A percentile compares a stretch with the other conserved stretches of the same genome.
phyloP scores from a whole-genome alignment of 345 rosid species.

The Psidium friedrichsthalianum region DNA sequence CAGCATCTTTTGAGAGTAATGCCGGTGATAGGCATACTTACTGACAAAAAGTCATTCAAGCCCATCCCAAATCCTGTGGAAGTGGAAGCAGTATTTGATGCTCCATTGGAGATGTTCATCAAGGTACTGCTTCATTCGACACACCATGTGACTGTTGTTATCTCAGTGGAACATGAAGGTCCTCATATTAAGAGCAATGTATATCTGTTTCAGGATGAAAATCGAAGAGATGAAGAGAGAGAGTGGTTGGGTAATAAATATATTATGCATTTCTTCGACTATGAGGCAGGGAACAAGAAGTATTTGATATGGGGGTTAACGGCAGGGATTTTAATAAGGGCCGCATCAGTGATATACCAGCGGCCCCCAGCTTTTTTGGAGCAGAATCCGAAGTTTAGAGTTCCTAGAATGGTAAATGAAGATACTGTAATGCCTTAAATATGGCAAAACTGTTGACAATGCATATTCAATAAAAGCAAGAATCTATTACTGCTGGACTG shows the following conservation, averaged over 20 bases:
- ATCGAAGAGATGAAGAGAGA: slow-evolving; percentile 40
- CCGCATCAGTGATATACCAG: slow-evolving; percentile 46
- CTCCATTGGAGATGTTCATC: slow-evolving; percentile 85
- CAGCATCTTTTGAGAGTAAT: slow-evolving; percentile 89
- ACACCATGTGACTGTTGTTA: background rate
- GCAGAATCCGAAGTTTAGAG: slow-evolving; percentile 38
- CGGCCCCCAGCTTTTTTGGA: slow-evolving; percentile 44
- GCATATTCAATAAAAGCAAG: background rate
- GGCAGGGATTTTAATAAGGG: slow-evolving; percentile 51
- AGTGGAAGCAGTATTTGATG: slow-evolving; percentile 85
- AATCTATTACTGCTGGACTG: background rate
- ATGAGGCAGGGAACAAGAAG: slow-evolving; percentile 11
- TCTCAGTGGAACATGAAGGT: background rate
- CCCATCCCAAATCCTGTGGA: slow-evolving; percentile 70
- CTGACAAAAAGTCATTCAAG: slow-evolving; percentile 35
- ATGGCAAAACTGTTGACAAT: background rate
- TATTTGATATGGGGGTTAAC: slow-evolving; percentile 62
- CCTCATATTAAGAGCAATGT: background rate
- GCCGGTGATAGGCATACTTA: slow-evolving; percentile 78
- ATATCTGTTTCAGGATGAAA: slow-evolving; percentile 30
- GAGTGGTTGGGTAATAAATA: slow-evolving; percentile 40
- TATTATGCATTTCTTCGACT: slow-evolving; percentile 44
- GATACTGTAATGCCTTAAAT: slow-evolving; percentile 1
- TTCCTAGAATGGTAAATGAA: slow-evolving; percentile 1
- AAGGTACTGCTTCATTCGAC: slow-evolving; percentile 28